Conservation (phyloP, 768 basidiomycete species). For the Russula compacta region DNA sequence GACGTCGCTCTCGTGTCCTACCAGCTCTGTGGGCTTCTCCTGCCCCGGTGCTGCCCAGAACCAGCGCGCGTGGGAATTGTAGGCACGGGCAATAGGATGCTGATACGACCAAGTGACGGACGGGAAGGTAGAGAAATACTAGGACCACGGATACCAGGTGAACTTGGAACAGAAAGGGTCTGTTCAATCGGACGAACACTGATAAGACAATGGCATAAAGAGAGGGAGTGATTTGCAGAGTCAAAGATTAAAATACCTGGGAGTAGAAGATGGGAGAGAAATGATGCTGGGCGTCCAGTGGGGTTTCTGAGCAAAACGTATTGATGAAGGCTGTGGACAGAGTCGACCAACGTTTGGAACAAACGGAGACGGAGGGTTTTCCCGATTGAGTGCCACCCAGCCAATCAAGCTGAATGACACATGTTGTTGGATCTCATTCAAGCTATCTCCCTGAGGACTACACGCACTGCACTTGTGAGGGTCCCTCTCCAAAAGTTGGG, state of each 20-base stretch:
- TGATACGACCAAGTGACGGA: constrained; percentile 34
- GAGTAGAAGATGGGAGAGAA: constrained; percentile 25
- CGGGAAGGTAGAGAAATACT: constrained; percentile 55
- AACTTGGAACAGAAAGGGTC: constrained; percentile 21
- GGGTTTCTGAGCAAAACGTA: constrained; percentile 36
- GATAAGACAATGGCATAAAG: constrained; percentile 44
- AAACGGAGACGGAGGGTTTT: constrained; percentile 70
- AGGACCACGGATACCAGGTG: constrained; percentile 32
- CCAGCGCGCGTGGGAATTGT: neutral
- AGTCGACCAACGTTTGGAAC: constrained; percentile 65
- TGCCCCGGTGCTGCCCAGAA: constrained; percentile 31
- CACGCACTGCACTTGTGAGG: constrained; percentile 72
- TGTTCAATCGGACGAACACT: constrained; percentile 29
- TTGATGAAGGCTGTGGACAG: constrained; percentile 27
- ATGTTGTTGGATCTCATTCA: constrained; percentile 68
- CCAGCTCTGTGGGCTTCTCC: constrained; percentile 30
- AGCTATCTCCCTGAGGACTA: constrained; percentile 68
- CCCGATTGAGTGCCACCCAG: constrained; percentile 79
- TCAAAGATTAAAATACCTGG: constrained; percentile 60
- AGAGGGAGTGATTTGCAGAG: constrained; percentile 44
- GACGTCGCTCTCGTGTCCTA: constrained; percentile 34
- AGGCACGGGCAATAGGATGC: constrained; percentile 24
- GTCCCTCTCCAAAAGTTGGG: constrained; percentile 82
- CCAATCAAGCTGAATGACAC: constrained; percentile 86
- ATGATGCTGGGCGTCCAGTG: constrained; percentile 24